Conservation (phyloP, 371 early-diverging fungal species). For the Gilbertella persicaria region DNA sequence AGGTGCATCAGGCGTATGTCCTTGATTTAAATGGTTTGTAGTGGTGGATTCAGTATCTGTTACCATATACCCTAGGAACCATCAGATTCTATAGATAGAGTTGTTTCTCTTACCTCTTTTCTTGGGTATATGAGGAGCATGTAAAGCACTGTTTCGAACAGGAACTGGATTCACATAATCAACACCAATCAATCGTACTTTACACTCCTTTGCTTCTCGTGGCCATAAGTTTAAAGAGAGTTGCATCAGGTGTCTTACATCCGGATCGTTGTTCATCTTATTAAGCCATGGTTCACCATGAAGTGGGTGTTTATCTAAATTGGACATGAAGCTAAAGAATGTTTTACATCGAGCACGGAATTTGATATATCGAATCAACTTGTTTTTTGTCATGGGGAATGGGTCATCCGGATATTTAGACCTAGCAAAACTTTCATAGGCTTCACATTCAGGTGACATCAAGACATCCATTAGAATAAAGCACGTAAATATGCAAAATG, state of each 20-base stretch:
- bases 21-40: too few species aligned
- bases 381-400: slow-evolving; percentile 4
- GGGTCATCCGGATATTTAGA: neutral
- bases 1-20: too few species aligned
- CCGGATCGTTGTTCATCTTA: slow-evolving; percentile 9
- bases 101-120: neutral
- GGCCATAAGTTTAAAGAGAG: neutral
- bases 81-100: too few species aligned
- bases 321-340: neutral
- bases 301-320: slow-evolving; percentile 11
- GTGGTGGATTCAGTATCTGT: too few species aligned
- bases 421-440: neutral
- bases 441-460: neutral
- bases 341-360: slow-evolving; percentile 8
- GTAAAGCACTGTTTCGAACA: neutral
- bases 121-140: neutral
- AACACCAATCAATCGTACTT: neutral
- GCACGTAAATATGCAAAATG: too few species aligned
- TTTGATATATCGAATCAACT: slow-evolving; percentile 8
- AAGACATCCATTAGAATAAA: too few species aligned
- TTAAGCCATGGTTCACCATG: slow-evolving; percentile 11
- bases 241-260: neutral
- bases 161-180: neutral
- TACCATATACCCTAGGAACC: too few species aligned
- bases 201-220: neutral